Percentiles rank a stretch among this genome's conserved stretches.
Evolutionary conservation across 192 early-diverging fungal species (phyloP).

Genomic region (Oehlia diaphana): DNA sequence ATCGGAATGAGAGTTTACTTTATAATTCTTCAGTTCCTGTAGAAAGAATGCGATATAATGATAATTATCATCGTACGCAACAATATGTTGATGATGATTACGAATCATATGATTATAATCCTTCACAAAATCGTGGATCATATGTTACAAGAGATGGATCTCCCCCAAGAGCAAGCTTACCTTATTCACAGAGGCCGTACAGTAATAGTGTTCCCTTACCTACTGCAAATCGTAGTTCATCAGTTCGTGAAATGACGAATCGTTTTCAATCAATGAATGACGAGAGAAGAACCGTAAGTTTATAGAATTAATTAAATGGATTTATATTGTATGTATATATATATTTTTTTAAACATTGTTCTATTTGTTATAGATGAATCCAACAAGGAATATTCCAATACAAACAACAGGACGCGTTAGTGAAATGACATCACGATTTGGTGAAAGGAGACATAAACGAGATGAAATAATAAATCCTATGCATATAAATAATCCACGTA

Average conservation of each 20-base stretch:
- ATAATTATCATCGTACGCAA: not conserved
- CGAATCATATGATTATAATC: not conserved
- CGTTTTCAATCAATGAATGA: not conserved
- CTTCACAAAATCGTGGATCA: not conserved
- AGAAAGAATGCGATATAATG: not conserved
- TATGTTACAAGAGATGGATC: not conserved
- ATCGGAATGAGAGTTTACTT: not conserved
- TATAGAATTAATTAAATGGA: not conserved
- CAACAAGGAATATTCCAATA: not conserved
- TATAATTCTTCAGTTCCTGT: not conserved
- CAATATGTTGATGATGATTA: not conserved
- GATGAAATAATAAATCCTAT: not conserved
- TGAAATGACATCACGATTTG: conserved; percentile 3
- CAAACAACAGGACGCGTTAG: not conserved
- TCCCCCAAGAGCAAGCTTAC: not conserved
- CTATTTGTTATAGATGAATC: not conserved
- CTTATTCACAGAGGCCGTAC: not conserved
- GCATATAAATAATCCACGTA: not conserved
- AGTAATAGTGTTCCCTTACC: not conserved
- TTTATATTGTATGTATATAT: not conserved
- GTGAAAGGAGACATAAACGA: not conserved
- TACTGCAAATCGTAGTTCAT: not conserved
- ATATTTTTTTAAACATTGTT: not conserved
- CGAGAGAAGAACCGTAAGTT: not conserved
- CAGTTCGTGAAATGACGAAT: not conserved